phyloP scores from a whole-genome alignment of 352 stramenopile genomes.

The Pythium coloratum region DNA sequence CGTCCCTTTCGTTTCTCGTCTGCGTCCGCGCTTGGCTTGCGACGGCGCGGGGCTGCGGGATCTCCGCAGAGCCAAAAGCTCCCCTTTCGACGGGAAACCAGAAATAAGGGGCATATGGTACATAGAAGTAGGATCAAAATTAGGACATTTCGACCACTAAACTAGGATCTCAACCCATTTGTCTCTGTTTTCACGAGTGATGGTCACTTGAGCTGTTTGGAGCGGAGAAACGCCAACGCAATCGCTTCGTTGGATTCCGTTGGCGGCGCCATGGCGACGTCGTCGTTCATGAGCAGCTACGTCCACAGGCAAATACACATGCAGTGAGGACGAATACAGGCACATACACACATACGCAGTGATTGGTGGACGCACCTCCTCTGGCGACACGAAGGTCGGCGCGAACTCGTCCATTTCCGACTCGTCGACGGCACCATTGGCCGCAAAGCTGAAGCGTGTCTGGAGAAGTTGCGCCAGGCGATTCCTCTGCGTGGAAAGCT shows the following conservation, averaged over 20 bases:
- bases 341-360: neutral
- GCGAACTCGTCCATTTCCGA: constrained; percentile 31
- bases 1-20: constrained; percentile 10
- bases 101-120: neutral
- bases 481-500: constrained; percentile 14
- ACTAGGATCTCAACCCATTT: constrained; percentile 20
- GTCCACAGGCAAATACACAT: neutral
- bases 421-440: constrained; percentile 12
- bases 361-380: constrained; percentile 27
- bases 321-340: neutral
- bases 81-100: constrained; percentile 5
- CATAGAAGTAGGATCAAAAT: neutral
- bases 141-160: neutral
- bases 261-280: neutral
- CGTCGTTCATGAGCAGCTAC: neutral
- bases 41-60: neutral
- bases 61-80: constrained; percentile 20
- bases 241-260: constrained; percentile 21
- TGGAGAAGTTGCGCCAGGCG: constrained; percentile 21
- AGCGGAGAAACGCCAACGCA: constrained; percentile 17
- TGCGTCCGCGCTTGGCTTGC: constrained; percentile 11
- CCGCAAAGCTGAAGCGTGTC: constrained; percentile 22
- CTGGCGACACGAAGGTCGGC: constrained; percentile 28
- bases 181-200: constrained; percentile 11
- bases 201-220: constrained; percentile 18